These are phyloP conservation scores for Rhododendron ferrugineum DNA, from an alignment of 148 eudicot genomes.

Conservation along the genomic window DNA sequence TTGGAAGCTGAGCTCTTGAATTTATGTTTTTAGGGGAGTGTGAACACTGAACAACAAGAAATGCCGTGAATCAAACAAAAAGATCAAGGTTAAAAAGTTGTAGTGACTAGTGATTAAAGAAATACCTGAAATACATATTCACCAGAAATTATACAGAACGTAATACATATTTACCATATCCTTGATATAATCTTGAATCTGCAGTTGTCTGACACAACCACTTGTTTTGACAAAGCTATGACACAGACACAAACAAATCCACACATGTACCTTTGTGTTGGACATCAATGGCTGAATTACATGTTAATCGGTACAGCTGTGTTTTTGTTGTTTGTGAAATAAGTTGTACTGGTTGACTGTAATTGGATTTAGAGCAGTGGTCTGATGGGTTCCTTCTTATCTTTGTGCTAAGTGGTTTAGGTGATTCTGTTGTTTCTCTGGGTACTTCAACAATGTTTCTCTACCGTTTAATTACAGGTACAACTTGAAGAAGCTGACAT, in stretches of 20 bases:
- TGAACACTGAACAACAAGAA: background rate
- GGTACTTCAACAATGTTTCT: background rate
- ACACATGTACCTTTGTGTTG: background rate
- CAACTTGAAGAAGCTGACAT: constrained; percentile 77
- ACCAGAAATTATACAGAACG: background rate
- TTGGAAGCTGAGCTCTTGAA: background rate
- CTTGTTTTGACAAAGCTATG: background rate
- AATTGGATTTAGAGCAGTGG: background rate
- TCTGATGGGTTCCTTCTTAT: background rate
- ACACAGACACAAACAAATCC: background rate
- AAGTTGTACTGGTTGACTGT: background rate
- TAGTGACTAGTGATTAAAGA: background rate
- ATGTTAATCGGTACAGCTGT: background rate
- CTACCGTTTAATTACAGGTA: constrained; percentile 27
- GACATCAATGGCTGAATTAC: background rate
- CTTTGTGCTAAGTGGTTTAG: background rate
- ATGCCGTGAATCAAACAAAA: background rate
- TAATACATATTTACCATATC: background rate
- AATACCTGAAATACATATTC: background rate
- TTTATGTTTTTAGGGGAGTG: background rate
- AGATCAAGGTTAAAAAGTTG: background rate
- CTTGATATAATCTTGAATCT: background rate
- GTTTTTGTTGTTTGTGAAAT: background rate
- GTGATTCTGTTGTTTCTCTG: background rate
- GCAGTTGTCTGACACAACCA: background rate